Evolutionary conservation across 148 eudicot genomes (phyloP).

Genomic region (Mesembryanthemum crystallinum): DNA sequence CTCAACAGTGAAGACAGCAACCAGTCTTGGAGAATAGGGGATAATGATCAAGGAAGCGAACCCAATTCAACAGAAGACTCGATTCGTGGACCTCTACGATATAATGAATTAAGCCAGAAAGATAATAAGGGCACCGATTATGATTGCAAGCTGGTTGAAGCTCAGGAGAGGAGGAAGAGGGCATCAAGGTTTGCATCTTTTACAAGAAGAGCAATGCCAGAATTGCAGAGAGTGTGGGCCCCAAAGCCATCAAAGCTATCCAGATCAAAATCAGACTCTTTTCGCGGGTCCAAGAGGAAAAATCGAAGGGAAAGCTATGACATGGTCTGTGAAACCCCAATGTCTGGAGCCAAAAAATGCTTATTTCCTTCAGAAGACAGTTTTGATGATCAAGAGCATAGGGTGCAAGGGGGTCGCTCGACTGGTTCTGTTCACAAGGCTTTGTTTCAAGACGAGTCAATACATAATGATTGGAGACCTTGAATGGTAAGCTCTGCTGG

Average conservation of each 20-base stretch:
- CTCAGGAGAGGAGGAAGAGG: constrained; percentile 68
- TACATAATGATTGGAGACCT: constrained; percentile 21
- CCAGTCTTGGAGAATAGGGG: constrained; percentile 67
- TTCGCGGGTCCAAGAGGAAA: constrained; percentile 51
- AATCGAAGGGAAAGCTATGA: constrained; percentile 42
- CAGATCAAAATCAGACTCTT: constrained; percentile 38
- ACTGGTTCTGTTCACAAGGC: constrained; percentile 52
- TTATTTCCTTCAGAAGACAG: constrained; percentile 29
- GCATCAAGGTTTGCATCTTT: constrained; percentile 62
- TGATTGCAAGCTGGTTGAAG: constrained; percentile 54
- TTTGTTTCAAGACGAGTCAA: constrained; percentile 61
- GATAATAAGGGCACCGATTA: constrained; percentile 38
- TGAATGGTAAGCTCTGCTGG: constrained; percentile 6
- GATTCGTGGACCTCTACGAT: constrained; percentile 35
- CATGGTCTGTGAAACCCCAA: constrained; percentile 79
- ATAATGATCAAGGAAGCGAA: constrained; percentile 35
- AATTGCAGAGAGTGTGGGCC: constrained; percentile 94
- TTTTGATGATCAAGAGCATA: constrained; percentile 18
- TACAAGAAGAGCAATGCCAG: constrained; percentile 58
- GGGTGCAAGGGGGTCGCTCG: constrained; percentile 29
- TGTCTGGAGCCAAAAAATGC: constrained; percentile 41
- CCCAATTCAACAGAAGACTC: constrained; percentile 65
- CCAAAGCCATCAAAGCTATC: constrained; percentile 67
- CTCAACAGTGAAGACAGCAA: constrained; percentile 89
- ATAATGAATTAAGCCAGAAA: constrained; percentile 22